These are phyloP conservation scores for Sonneratia alba DNA, from an alignment of 345 rosid genomes.

Conservation along the genomic window DNA sequence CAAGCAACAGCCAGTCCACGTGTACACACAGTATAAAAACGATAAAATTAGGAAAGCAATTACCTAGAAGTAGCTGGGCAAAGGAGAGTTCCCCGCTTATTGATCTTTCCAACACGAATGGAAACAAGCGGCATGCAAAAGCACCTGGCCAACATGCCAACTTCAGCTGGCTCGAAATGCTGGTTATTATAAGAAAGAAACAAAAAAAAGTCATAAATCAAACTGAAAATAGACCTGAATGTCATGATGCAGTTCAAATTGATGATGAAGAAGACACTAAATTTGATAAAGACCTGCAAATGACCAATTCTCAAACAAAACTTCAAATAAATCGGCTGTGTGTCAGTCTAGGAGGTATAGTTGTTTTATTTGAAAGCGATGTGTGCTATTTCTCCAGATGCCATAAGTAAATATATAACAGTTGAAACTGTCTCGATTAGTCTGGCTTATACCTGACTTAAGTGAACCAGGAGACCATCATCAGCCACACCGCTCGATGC, in stretches of 20 bases:
- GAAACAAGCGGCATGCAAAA: conserved; percentile 94
- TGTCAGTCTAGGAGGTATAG: neutral
- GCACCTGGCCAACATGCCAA: conserved; percentile 84
- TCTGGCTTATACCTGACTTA: conserved; percentile 53
- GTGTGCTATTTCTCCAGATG: no score
- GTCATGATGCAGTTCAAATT: no score
- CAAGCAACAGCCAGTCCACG: neutral
- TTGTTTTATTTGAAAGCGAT: neutral
- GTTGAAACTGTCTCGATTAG: no score
- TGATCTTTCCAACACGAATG: conserved; percentile 72
- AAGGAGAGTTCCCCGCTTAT: conserved; percentile 57
- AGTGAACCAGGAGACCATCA: conserved; percentile 67
- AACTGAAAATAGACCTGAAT: neutral
- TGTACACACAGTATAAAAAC: neutral
- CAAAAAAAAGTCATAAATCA: neutral
- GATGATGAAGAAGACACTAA: neutral
- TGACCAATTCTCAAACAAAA: neutral
- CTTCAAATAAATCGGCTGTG: neutral
- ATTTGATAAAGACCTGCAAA: neutral
- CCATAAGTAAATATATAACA: neutral
- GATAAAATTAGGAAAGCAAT: conserved; percentile 9
- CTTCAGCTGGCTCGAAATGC: conserved; percentile 91
- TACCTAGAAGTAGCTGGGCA: conserved; percentile 71
- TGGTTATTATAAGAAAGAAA: conserved; percentile 11
- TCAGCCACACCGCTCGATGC: conserved; percentile 58